Conservation (phyloP, 176 grass and related monocot species). For the Lolium perenne region DNA sequence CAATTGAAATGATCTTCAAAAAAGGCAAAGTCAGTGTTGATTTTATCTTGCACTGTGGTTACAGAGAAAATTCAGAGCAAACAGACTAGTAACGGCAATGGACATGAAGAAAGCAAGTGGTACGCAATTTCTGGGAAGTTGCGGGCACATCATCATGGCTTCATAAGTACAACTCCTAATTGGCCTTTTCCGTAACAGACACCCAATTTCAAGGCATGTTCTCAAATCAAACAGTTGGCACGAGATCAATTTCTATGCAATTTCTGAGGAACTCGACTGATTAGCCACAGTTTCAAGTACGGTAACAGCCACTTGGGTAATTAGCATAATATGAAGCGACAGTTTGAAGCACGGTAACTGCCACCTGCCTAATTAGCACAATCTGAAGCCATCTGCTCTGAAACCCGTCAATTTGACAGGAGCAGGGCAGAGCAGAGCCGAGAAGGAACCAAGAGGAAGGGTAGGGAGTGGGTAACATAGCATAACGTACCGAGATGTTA, state of each 20-base stretch:
- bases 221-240: neutral
- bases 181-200: too few relatives aligned
- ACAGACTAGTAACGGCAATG: neutral
- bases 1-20: too few relatives aligned
- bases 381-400: neutral
- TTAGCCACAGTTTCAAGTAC: neutral
- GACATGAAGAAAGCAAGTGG: neutral
- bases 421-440: neutral
- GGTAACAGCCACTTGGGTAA: neutral
- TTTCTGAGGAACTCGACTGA: neutral
- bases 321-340: neutral
- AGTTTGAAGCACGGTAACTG: neutral
- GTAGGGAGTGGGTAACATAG: neutral
- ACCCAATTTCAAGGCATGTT: neutral
- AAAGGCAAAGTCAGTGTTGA: too few relatives aligned
- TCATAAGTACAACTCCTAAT: neutral
- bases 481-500: constrained; percentile 56
- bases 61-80: neutral
- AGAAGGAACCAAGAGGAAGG: too few relatives aligned
- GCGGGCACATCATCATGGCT: neutral
- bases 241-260: neutral
- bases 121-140: neutral
- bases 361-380: neutral
- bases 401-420: neutral
- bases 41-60: neutral